Percentiles rank a stretch among this genome's conserved stretches.
phyloP scores from a whole-genome alignment of 1,284 basidiomycete species.

The Apiotrichum akiyoshidainum region DNA sequence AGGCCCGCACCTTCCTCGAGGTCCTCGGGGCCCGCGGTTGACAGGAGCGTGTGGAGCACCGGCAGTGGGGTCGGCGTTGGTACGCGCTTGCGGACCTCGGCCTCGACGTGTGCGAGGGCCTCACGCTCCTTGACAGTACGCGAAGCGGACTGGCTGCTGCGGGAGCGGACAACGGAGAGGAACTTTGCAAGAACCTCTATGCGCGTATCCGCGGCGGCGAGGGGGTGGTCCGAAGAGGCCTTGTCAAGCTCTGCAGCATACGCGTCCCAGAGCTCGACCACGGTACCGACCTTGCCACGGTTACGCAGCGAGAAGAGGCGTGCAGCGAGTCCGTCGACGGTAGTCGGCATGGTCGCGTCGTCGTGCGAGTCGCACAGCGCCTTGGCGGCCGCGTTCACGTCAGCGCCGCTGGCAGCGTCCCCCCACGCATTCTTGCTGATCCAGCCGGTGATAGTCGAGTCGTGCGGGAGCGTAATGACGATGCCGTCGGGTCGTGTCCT shows the following conservation, averaged over 20 bases:
- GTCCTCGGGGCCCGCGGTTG: conserved; percentile 1
- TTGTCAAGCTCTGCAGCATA: not conserved
- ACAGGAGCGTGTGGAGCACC: conserved; percentile 14
- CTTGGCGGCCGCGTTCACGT: not conserved
- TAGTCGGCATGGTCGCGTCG: conserved; percentile 2
- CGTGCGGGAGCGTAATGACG: conserved; percentile 1
- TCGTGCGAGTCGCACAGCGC: conserved; percentile 1
- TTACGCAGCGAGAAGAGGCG: conserved; percentile 9
- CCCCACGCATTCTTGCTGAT: not conserved
- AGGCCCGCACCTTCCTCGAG: conserved; percentile 1
- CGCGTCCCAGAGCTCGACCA: conserved; percentile 2
- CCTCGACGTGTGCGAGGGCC: conserved; percentile 3
- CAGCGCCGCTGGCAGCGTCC: not conserved
- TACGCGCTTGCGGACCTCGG: conserved; percentile 6
- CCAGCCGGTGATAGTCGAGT: conserved; percentile 1
- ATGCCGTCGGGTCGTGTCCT: conserved; percentile 2
- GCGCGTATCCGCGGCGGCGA: not conserved
- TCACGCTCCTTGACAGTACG: not conserved
- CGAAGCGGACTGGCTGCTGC: conserved; percentile 1
- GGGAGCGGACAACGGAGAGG: conserved; percentile 3
- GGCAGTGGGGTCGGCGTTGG: conserved; percentile 25
- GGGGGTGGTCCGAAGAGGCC: not conserved
- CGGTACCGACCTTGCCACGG: not conserved
- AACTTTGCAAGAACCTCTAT: conserved; percentile 3
- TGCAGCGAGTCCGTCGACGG: conserved; percentile 1